phyloP scores from a whole-genome alignment of 2,329 filamentous ascomycete species.

The Mycosphaerelloides madeirae region DNA sequence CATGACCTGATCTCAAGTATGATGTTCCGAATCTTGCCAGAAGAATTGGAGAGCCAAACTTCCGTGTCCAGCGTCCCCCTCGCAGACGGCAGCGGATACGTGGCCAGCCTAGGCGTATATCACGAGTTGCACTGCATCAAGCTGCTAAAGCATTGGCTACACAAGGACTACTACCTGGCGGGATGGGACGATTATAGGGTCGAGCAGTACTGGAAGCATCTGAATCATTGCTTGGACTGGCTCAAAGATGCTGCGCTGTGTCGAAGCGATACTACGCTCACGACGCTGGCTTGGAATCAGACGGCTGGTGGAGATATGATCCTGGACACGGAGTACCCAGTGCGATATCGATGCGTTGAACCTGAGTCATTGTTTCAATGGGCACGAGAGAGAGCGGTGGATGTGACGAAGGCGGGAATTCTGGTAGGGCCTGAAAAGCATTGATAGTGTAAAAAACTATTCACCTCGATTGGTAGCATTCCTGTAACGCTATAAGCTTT shows the following conservation, averaged over 20 bases:
- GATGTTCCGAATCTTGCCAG: slow-evolving; percentile 7
- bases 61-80: slow-evolving; percentile 1
- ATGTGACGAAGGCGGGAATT: neutral
- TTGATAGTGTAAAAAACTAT: no score
- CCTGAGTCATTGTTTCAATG: neutral
- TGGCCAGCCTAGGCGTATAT: slow-evolving; percentile 8
- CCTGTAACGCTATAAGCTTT: no score
- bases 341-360: neutral
- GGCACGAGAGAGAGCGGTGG: neutral
- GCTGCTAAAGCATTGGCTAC: slow-evolving; percentile 12
- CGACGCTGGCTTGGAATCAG: neutral
- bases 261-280: neutral
- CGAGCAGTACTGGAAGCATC: neutral
- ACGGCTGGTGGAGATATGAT: neutral
- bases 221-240: neutral
- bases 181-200: neutral
- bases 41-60: slow-evolving; percentile 5
- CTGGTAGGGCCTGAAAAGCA: neutral
- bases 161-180: slow-evolving; percentile 10
- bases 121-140: slow-evolving; percentile 16
- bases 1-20: neutral
- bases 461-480: no score
- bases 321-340: neutral
- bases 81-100: slow-evolving; percentile 7
- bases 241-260: neutral